A percentile compares a stretch with the other conserved stretches of the same genome.
These are phyloP conservation scores for Heliosperma pusillum DNA, from an alignment of 148 eudicot genomes.

Conservation along the genomic window DNA sequence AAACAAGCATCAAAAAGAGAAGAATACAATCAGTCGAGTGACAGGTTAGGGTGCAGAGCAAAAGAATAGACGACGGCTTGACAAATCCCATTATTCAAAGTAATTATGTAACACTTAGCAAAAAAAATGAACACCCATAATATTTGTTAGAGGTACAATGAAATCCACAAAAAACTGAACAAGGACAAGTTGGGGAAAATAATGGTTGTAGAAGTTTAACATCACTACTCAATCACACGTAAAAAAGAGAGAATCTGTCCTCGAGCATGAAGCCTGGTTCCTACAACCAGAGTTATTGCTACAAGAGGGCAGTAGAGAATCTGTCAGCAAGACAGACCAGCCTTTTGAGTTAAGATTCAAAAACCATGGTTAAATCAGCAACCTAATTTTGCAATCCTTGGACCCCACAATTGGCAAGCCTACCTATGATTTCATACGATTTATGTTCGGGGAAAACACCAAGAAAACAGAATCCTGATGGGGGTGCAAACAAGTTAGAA, in stretches of 20 bases:
- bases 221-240: neutral
- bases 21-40: neutral
- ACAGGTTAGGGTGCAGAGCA: neutral
- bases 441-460: too few relatives aligned
- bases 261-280: neutral
- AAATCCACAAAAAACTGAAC: neutral
- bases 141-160: neutral
- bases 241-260: conserved; percentile 1
- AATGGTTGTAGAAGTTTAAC: neutral
- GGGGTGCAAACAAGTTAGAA: neutral
- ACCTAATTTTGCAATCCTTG: neutral
- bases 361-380: neutral
- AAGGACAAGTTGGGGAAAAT: neutral
- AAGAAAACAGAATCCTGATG: neutral
- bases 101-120: neutral
- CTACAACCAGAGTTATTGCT: neutral
- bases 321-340: neutral
- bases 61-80: neutral
- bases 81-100: too few relatives aligned
- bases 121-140: neutral
- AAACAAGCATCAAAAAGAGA: conserved; percentile 1
- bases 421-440: neutral
- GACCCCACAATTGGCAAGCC: neutral
- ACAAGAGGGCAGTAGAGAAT: neutral
- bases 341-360: neutral